Conservation (phyloP, 495 filamentous ascomycete species). For the Melanomma pulvis-pyrius region DNA sequence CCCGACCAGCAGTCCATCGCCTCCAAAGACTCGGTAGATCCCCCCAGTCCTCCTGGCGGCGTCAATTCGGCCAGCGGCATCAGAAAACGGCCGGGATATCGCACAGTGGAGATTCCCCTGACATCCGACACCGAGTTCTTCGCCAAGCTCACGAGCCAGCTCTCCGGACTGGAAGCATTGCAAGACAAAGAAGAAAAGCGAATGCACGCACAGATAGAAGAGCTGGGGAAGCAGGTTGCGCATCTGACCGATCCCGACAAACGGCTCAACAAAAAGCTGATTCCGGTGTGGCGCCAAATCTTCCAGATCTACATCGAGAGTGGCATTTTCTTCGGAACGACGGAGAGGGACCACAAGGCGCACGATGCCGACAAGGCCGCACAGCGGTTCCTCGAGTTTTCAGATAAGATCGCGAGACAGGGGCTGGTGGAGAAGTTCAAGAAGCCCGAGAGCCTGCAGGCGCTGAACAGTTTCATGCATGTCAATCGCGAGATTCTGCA, state of each 20-base stretch:
- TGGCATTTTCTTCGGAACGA: constrained; percentile 72
- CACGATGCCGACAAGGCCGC: constrained; percentile 59
- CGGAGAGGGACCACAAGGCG: constrained; percentile 61
- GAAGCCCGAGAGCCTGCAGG: constrained; percentile 56
- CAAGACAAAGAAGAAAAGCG: constrained; percentile 59
- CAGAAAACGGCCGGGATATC: constrained; percentile 7
- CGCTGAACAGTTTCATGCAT: constrained; percentile 63
- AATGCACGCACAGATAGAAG: constrained; percentile 57
- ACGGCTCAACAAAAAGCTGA: constrained; percentile 59
- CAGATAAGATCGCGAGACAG: constrained; percentile 43
- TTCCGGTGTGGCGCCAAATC: constrained; percentile 72
- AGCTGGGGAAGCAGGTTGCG: constrained; percentile 60
- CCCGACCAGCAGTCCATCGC: constrained; percentile 10
- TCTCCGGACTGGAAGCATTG: constrained; percentile 61
- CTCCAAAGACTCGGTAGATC: neutral
- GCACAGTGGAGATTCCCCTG: constrained; percentile 65
- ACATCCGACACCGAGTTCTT: constrained; percentile 71
- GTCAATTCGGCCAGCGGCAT: neutral
- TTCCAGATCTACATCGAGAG: constrained; percentile 71
- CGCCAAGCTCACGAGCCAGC: constrained; percentile 61
- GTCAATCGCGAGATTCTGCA: constrained; percentile 67
- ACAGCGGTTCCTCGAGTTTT: constrained; percentile 37
- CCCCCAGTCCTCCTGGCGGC: neutral
- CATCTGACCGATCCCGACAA: constrained; percentile 60
- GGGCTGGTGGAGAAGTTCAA: constrained; percentile 60